phyloP scores from a whole-genome alignment of 495 filamentous ascomycete genomes.

The Penicillium bialowiezense region DNA sequence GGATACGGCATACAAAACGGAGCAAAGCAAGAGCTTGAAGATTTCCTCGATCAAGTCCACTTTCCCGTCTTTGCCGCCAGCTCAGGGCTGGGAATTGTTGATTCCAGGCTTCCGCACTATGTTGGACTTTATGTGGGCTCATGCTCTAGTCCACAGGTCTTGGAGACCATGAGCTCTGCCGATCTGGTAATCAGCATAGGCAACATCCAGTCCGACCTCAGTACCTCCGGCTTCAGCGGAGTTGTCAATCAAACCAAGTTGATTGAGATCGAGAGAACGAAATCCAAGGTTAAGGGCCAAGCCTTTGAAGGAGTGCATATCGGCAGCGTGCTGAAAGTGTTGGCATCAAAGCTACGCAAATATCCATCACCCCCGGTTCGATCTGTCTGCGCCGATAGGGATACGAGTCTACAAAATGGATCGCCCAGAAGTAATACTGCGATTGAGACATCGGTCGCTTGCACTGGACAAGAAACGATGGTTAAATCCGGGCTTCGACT shows the following conservation, averaged over 20 bases:
- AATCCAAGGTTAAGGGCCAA: neutral
- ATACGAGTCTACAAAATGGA: too few relatives aligned
- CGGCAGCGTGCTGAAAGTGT: neutral
- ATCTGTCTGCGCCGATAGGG: too few relatives aligned
- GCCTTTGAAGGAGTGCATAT: neutral
- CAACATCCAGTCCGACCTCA: slow-evolving; percentile 29
- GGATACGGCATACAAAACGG: neutral
- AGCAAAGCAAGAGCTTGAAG: neutral
- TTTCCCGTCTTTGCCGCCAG: neutral
- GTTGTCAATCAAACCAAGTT: neutral
- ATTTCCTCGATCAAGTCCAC: neutral
- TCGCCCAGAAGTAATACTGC: too few relatives aligned
- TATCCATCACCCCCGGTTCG: neutral
- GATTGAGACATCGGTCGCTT: too few relatives aligned
- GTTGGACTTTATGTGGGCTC: neutral
- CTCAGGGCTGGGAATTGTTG: neutral
- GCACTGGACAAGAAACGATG: too few relatives aligned
- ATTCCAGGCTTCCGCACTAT: neutral
- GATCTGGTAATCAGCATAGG: slow-evolving; percentile 15
- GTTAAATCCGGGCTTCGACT: neutral
- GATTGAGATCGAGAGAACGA: slow-evolving; percentile 16
- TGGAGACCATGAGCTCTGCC: neutral
- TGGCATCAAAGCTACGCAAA: neutral
- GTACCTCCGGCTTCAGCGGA: slow-evolving; percentile 28
- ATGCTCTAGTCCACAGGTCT: neutral